Conservation (phyloP, 2,329 filamentous ascomycete species). For the Reticulascus tulasneorum region DNA sequence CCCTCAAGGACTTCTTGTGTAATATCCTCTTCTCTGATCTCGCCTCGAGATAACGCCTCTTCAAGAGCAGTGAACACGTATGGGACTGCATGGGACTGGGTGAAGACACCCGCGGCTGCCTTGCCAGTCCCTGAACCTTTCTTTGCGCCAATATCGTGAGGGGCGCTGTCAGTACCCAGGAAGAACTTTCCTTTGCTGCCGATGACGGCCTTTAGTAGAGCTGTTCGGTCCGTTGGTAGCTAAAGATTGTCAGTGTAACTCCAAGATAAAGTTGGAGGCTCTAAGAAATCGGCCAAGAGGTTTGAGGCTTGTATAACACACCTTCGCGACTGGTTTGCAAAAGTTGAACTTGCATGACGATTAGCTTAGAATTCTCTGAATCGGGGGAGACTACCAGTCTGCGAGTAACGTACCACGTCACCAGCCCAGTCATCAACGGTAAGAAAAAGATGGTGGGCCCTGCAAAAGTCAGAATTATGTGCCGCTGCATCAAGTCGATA, state of each 20-base stretch:
- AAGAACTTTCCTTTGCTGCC: slow-evolving; percentile 65
- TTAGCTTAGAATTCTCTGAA: too few relatives aligned
- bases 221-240: slow-evolving; percentile 62
- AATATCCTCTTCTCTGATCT: slow-evolving; percentile 47
- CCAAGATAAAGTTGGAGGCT: not conserved
- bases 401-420: slow-evolving; percentile 38
- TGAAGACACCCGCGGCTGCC: slow-evolving; percentile 73
- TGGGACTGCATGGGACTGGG: slow-evolving; percentile 66
- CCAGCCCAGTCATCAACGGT: slow-evolving; percentile 68
- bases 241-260: not conserved
- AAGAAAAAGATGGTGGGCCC: slow-evolving; percentile 80
- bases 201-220: slow-evolving; percentile 62
- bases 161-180: slow-evolving; percentile 69
- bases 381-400: too few relatives aligned
- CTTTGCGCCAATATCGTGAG: slow-evolving; percentile 58
- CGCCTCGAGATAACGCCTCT: slow-evolving; percentile 44
- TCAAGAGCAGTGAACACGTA: slow-evolving; percentile 58
- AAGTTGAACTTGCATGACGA: slow-evolving; percentile 44
- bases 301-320: too few relatives aligned
- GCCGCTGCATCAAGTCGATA: too few relatives aligned
- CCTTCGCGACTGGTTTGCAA: slow-evolving; percentile 73
- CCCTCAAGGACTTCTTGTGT: slow-evolving; percentile 50
- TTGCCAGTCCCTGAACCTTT: slow-evolving; percentile 42
- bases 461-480: slow-evolving; percentile 32
- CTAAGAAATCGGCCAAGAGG: too few relatives aligned